Percentiles rank a stretch among this genome's conserved stretches.
Evolutionary conservation across 306 rosid genomes (phyloP).

Genomic region (Sicyos baderoa): DNA sequence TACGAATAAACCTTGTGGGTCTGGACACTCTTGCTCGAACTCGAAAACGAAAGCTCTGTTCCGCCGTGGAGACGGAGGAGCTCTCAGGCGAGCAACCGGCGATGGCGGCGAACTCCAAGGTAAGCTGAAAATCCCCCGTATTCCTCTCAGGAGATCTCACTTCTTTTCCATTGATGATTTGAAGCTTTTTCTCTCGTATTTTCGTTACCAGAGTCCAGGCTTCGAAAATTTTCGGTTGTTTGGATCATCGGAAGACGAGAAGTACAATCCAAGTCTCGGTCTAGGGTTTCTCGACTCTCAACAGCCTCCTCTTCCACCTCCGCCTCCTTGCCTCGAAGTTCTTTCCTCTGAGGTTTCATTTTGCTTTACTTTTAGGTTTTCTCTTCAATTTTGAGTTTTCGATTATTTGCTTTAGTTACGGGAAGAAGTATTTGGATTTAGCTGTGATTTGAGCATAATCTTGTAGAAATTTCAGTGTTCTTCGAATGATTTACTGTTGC

Average conservation of each 20-base stretch:
- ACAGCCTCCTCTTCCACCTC: conserved; percentile 37
- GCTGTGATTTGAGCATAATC: not conserved
- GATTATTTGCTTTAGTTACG: not conserved
- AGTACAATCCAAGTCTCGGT: conserved; percentile 30
- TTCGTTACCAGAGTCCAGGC: conserved; percentile 30
- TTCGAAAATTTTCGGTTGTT: conserved; percentile 45
- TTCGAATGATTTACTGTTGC: not conserved
- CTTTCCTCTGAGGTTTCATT: conserved; percentile 50
- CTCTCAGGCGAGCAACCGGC: no score
- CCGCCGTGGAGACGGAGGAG: no score
- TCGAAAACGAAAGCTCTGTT: no score
- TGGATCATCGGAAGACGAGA: conserved; percentile 36
- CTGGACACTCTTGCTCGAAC: no score
- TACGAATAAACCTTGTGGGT: no score
- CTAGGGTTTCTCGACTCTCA: conserved; percentile 43
- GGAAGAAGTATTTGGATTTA: not conserved
- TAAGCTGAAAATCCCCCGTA: no score
- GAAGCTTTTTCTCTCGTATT: not conserved
- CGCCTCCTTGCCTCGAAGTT: conserved; percentile 70
- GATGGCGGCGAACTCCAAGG: no score
- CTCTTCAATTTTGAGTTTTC: not conserved
- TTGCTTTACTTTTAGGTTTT: not conserved
- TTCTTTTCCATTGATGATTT: no score
- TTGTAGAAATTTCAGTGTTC: not conserved
- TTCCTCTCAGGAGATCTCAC: no score